Evolutionary conservation across 352 stramenopile species (phyloP).

Genomic region (Phytophthora parvispora): DNA sequence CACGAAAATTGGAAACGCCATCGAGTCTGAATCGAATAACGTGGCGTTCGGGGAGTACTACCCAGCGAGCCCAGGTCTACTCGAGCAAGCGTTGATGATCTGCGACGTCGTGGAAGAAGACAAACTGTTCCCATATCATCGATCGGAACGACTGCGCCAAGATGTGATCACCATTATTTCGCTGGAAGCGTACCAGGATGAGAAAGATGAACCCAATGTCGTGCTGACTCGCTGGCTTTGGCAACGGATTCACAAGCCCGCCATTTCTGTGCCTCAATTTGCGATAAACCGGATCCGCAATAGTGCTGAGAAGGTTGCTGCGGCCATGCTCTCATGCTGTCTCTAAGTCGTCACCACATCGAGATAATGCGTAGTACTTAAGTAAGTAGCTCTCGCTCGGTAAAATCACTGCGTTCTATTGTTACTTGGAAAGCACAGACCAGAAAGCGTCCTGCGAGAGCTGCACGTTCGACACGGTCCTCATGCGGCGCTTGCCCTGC

Average conservation of each 20-base stretch:
- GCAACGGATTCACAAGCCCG: slow-evolving; percentile 18
- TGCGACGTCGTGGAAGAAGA: slow-evolving; percentile 48
- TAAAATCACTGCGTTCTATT: slow-evolving; percentile 17
- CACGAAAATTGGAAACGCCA: slow-evolving; percentile 23
- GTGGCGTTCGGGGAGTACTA: slow-evolving; percentile 40
- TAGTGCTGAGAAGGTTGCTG: slow-evolving; percentile 18
- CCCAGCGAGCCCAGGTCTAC: not conserved
- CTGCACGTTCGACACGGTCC: slow-evolving; percentile 97
- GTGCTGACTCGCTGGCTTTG: slow-evolving; percentile 28
- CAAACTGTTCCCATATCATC: slow-evolving; percentile 46
- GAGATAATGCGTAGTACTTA: no score
- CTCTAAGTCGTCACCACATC: not conserved
- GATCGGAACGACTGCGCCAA: slow-evolving; percentile 30
- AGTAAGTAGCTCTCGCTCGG: not conserved
- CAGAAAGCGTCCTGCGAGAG: slow-evolving; percentile 99
- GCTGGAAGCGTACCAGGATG: slow-evolving; percentile 5
- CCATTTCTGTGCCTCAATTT: slow-evolving; percentile 3
- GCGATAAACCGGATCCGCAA: slow-evolving; percentile 18
- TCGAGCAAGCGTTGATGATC: slow-evolving; percentile 30
- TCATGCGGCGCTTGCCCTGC: slow-evolving; percentile 98
- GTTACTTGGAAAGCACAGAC: slow-evolving; percentile 95
- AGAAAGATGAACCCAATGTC: slow-evolving; percentile 13
- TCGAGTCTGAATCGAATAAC: slow-evolving; percentile 42
- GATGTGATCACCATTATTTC: slow-evolving; percentile 31
- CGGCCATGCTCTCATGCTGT: slow-evolving; percentile 24